A percentile compares a stretch with the other conserved stretches of the same genome.
phyloP scores from a whole-genome alignment of 2,329 filamentous ascomycete genomes.

The Fusarium multiceps region DNA sequence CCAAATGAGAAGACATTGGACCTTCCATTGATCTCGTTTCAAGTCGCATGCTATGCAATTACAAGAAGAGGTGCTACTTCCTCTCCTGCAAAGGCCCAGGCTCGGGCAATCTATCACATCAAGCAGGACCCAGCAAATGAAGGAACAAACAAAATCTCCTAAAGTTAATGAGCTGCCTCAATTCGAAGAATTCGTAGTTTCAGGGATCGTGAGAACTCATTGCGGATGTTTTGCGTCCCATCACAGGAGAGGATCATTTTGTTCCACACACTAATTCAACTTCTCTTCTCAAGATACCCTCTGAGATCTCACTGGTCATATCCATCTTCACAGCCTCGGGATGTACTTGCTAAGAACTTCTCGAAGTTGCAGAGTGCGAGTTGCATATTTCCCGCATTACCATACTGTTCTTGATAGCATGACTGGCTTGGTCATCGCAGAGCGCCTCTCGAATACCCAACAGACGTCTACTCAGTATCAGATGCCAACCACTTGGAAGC shows the following conservation, averaged over 20 bases:
- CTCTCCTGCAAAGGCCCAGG: not conserved
- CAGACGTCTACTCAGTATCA: conserved; percentile 40
- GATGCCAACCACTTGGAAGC: not conserved
- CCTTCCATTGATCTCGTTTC: not conserved
- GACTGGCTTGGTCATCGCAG: conserved; percentile 55
- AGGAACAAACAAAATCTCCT: not conserved
- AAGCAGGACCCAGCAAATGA: not conserved
- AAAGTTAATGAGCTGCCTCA: not conserved
- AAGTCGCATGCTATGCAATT: not conserved
- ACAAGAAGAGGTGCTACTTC: not conserved
- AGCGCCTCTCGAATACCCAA: conserved; percentile 53
- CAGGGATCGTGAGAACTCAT: not conserved
- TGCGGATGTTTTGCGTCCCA: not conserved
- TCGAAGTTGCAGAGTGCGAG: conserved; percentile 1
- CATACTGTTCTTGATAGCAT: conserved; percentile 53
- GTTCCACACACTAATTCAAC: not conserved
- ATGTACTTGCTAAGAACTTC: conserved; percentile 3
- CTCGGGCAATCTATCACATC: not conserved
- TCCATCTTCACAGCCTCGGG: not conserved
- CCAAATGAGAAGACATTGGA: not conserved
- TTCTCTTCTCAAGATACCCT: not conserved
- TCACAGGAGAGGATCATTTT: not conserved
- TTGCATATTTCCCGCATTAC: conserved; percentile 33
- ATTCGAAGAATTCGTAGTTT: not conserved
- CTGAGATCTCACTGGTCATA: not conserved